Conservation (phyloP, 2,329 filamentous ascomycete genomes). For the Rutstroemia sp. region DNA sequence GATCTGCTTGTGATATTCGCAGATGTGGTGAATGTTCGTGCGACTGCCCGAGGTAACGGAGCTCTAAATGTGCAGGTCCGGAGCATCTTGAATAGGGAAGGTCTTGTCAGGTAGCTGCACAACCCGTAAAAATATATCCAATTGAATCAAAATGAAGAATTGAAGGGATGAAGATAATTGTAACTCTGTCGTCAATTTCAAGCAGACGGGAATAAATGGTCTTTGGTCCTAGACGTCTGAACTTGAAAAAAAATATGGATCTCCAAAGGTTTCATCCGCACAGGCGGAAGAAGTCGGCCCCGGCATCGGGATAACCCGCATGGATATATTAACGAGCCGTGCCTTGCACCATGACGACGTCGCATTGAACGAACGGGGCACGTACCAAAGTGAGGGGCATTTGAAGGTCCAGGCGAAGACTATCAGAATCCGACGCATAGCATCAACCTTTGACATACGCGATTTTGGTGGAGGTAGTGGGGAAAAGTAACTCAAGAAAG, state of each 20-base stretch:
- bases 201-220: background rate
- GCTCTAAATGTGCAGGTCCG: constrained; percentile 8
- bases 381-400: too few relatives aligned
- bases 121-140: background rate
- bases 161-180: background rate
- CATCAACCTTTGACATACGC: too few relatives aligned
- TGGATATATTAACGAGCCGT: background rate
- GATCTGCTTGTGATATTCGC: constrained; percentile 5
- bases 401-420: too few relatives aligned
- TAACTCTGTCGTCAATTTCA: too few relatives aligned
- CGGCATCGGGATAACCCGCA: background rate
- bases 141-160: constrained; percentile 3
- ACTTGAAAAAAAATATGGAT: background rate
- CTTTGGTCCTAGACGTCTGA: background rate
- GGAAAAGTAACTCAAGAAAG: too few relatives aligned
- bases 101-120: background rate
- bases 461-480: too few relatives aligned
- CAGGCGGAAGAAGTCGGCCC: background rate
- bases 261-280: background rate
- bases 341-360: background rate
- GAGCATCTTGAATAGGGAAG: constrained; percentile 3
- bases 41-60: constrained; percentile 8
- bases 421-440: too few relatives aligned
- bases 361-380: too few relatives aligned
- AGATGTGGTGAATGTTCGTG: constrained; percentile 2